phyloP scores from a whole-genome alignment of 2,329 filamentous ascomycete genomes.

The Arthrobotrys sinensis region DNA sequence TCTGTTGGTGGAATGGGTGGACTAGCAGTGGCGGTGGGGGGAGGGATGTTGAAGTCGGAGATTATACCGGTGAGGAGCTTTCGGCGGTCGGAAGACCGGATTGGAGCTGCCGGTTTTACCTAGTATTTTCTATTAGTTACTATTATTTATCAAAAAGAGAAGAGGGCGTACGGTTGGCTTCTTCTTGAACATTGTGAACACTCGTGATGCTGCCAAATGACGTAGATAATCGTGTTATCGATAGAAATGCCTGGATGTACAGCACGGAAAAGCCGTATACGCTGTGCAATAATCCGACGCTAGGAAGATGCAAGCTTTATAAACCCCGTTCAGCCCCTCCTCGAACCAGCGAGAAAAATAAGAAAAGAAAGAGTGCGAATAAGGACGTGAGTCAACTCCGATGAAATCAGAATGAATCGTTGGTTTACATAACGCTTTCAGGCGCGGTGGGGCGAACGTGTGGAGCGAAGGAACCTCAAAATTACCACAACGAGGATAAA shows the following conservation, averaged over 20 bases:
- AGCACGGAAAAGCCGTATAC: background rate
- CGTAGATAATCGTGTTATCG: background rate
- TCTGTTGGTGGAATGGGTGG: constrained; percentile 66
- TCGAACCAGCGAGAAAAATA: constrained; percentile 11
- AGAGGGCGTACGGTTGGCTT: constrained; percentile 43
- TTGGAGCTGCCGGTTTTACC: constrained; percentile 78
- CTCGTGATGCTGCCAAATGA: background rate
- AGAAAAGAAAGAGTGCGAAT: background rate
- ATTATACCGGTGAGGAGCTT: constrained; percentile 79
- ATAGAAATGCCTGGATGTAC: background rate
- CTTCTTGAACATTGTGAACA: constrained; percentile 56
- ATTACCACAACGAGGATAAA: too few species aligned
- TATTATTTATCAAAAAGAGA: too few species aligned
- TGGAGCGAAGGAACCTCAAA: background rate
- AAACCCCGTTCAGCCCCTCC: background rate
- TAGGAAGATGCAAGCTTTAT: constrained; percentile 1
- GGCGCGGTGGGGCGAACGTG: constrained; percentile 17
- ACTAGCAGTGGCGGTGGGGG: constrained; percentile 1
- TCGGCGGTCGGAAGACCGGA: constrained; percentile 78
- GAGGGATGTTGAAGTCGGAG: constrained; percentile 71
- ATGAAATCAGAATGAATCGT: constrained; percentile 33
- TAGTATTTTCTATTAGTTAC: constrained; percentile 63
- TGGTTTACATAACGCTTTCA: too few species aligned
- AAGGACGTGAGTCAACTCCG: constrained; percentile 4
- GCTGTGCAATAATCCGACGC: too few species aligned